These are phyloP conservation scores for Blastosporella zonata DNA, from an alignment of 1,284 basidiomycete genomes.

Conservation along the genomic window DNA sequence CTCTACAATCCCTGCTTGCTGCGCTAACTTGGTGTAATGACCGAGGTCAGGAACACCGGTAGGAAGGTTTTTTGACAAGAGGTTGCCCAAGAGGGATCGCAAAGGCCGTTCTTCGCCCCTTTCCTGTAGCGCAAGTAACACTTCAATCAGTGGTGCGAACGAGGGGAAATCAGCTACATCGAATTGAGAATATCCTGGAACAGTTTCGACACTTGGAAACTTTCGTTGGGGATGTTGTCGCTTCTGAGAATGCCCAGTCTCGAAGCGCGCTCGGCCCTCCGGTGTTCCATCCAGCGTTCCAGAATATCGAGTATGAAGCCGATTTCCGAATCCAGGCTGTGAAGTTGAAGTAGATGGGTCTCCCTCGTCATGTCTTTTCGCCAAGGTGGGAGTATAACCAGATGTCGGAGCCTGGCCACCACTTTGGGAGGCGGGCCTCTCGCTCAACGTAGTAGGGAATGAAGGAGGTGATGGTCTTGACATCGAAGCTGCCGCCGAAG, in stretches of 20 bases:
- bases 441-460: neutral
- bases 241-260: neutral
- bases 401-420: neutral
- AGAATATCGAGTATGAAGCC: neutral
- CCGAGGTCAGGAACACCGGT: slow-evolving; percentile 15
- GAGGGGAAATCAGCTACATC: neutral
- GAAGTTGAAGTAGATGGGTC: neutral
- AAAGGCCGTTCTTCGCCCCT: slow-evolving; percentile 13
- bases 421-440: neutral
- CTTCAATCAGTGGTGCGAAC: slow-evolving; percentile 10
- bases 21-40: slow-evolving; percentile 23
- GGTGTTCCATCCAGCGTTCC: neutral
- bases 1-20: slow-evolving; percentile 29
- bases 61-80: slow-evolving; percentile 10
- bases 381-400: neutral
- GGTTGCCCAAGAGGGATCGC: slow-evolving; percentile 14
- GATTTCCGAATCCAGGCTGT: neutral
- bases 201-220: neutral
- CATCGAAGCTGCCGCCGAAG: neutral
- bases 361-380: neutral
- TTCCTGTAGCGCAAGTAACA: slow-evolving; percentile 4
- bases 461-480: neutral
- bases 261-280: neutral
- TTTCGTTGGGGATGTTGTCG: neutral
- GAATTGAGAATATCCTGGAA: neutral